Conservation (phyloP, 2,329 filamentous ascomycete species). For the Alternaria panax region DNA sequence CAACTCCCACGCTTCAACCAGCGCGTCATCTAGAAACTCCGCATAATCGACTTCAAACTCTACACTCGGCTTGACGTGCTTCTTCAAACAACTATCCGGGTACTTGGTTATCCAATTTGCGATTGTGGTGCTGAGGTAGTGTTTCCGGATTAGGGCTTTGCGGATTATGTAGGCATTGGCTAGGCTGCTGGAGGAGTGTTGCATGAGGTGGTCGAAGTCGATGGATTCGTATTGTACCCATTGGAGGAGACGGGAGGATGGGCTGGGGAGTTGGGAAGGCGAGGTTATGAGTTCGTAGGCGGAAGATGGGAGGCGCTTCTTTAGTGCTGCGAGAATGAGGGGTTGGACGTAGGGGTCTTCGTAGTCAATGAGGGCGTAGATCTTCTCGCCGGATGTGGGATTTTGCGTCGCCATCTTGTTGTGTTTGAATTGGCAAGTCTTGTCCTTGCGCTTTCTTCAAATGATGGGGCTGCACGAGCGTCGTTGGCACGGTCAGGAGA, state of each 20-base stretch:
- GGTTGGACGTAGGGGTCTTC: slow-evolving; percentile 90
- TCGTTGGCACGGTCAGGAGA: background rate
- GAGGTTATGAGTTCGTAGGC: slow-evolving; percentile 64
- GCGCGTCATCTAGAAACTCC: slow-evolving; percentile 92
- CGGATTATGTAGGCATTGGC: slow-evolving; percentile 94
- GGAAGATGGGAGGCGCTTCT: slow-evolving; percentile 64
- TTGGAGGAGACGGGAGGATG: slow-evolving; percentile 68
- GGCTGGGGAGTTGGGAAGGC: slow-evolving; percentile 56
- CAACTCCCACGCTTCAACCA: slow-evolving; percentile 89
- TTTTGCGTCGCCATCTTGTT: background rate
- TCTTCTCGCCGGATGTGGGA: slow-evolving; percentile 5
- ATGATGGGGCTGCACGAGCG: background rate
- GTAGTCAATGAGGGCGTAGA: slow-evolving; percentile 82
- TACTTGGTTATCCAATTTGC: slow-evolving; percentile 87
- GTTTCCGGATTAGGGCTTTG: slow-evolving; percentile 95
- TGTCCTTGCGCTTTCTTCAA: background rate
- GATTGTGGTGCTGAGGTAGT: slow-evolving; percentile 86
- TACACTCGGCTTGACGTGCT: slow-evolving; percentile 78
- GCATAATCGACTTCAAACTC: slow-evolving; percentile 96
- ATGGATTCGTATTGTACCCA: slow-evolving; percentile 87
- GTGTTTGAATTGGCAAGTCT: background rate
- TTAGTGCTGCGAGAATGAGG: slow-evolving; percentile 77
- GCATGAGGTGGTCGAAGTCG: slow-evolving; percentile 78
- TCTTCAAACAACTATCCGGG: slow-evolving; percentile 71
- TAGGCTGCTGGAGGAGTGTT: slow-evolving; percentile 68